Evolutionary conservation across 345 rosid species (phyloP).

Genomic region (Populus davidiana): DNA sequence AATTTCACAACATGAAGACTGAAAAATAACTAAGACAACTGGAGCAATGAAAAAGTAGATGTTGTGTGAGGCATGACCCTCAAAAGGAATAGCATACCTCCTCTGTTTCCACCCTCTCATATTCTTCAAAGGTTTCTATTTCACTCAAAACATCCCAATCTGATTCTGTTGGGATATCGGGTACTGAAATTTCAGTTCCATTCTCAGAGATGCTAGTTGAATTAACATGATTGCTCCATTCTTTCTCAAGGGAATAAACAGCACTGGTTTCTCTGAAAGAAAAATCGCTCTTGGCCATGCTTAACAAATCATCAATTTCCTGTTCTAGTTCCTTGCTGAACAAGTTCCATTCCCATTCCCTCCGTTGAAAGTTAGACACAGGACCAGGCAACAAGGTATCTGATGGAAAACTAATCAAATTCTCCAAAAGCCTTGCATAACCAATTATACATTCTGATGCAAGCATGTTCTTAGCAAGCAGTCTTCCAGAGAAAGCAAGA

Average conservation of each 20-base stretch:
- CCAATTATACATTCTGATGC: conserved; percentile 73
- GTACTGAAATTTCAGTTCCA: conserved; percentile 34
- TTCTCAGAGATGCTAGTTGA: conserved; percentile 41
- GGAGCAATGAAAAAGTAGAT: background rate
- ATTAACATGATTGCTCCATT: conserved; percentile 37
- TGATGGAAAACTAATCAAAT: conserved; percentile 68
- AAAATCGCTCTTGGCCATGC: conserved; percentile 25
- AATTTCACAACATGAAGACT: background rate
- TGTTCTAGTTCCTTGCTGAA: conserved; percentile 42
- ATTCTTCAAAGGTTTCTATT: conserved; percentile 64
- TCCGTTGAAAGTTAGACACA: conserved; percentile 51
- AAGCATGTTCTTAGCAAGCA: conserved; percentile 71
- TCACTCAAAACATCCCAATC: conserved; percentile 70
- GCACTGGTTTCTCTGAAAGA: conserved; percentile 38
- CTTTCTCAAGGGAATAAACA: conserved; percentile 62
- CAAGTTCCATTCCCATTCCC: conserved; percentile 78
- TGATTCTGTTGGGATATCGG: conserved; percentile 54
- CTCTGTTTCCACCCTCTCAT: conserved; percentile 71
- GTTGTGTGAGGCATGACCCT: background rate
- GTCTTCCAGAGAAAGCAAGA: conserved; percentile 74
- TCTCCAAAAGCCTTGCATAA: conserved; percentile 81
- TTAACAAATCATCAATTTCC: conserved; percentile 29
- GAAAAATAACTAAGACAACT: background rate
- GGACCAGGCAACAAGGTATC: conserved; percentile 67
- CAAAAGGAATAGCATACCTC: conserved; percentile 59